These are phyloP conservation scores for Cutaneotrichosporon sp. DNA, from an alignment of 1,284 basidiomycete species.

Conservation along the genomic window DNA sequence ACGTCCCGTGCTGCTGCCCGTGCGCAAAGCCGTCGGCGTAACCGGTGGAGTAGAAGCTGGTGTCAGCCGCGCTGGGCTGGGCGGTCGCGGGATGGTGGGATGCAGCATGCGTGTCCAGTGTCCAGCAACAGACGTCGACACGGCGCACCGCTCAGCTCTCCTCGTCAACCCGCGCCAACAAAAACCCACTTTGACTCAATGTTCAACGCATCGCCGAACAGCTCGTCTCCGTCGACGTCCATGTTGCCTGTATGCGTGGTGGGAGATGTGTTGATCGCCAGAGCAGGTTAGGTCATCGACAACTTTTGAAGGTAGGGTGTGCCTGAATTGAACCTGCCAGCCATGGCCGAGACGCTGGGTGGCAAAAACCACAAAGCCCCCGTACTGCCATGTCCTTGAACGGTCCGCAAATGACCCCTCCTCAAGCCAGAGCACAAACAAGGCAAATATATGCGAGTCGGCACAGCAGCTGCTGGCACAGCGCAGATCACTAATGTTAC, in stretches of 20 bases:
- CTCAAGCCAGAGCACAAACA: no score
- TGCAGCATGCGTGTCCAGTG: neutral
- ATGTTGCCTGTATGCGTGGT: neutral
- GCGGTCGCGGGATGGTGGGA: neutral
- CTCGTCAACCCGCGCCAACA: no score
- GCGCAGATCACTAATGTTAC: no score
- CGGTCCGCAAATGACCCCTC: no score
- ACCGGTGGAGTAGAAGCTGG: slow-evolving; percentile 73
- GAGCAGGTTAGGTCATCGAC: neutral
- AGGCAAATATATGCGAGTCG: no score
- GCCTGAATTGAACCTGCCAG: no score
- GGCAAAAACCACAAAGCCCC: neutral
- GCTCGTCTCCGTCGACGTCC: slow-evolving; percentile 3
- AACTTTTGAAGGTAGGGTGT: slow-evolving; percentile 1
- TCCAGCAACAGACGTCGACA: no score
- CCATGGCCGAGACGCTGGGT: no score
- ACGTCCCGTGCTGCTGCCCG: slow-evolving; percentile 80
- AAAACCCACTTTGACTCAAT: slow-evolving; percentile 16
- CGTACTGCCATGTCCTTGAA: no score
- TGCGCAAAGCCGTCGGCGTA: slow-evolving; percentile 73
- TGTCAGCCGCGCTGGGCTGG: neutral
- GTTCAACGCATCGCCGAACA: slow-evolving; percentile 12
- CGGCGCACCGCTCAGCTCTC: no score
- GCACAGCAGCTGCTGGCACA: no score
- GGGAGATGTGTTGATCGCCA: neutral